Conservation (phyloP, 108 stramenopile species). For the Cyclotella kingstonii region DNA sequence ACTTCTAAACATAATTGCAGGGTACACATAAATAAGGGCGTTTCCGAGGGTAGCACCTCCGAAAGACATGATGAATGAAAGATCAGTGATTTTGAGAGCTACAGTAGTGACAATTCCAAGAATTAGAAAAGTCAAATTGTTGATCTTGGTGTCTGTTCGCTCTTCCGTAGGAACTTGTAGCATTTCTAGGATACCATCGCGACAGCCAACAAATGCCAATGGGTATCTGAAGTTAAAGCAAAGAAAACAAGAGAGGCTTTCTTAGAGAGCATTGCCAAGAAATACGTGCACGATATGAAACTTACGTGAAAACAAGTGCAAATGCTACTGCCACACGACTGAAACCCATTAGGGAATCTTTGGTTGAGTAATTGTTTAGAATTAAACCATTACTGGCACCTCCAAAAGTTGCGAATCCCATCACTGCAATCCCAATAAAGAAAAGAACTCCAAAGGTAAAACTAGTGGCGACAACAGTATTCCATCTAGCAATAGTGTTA, state of each 20-base stretch:
- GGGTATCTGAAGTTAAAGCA: slow-evolving; percentile 71
- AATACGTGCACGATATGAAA: slow-evolving; percentile 39
- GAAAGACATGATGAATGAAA: slow-evolving; percentile 65
- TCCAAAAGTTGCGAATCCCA: slow-evolving; percentile 94
- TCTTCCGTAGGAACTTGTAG: slow-evolving; percentile 53
- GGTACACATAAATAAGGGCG: slow-evolving; percentile 81
- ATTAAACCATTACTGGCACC: slow-evolving; percentile 79
- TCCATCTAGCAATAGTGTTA: slow-evolving; percentile 80
- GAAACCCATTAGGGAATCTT: slow-evolving; percentile 80
- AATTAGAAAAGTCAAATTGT: slow-evolving; percentile 51
- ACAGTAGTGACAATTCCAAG: slow-evolving; percentile 44
- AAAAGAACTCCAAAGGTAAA: slow-evolving; percentile 83
- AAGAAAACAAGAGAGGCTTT: background rate
- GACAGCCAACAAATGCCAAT: slow-evolving; percentile 81
- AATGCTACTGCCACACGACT: slow-evolving; percentile 91
- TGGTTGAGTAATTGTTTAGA: slow-evolving; percentile 91
- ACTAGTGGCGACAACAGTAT: slow-evolving; percentile 68
- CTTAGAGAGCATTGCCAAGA: slow-evolving; percentile 8
- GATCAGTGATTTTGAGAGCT: slow-evolving; percentile 51
- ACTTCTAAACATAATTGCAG: slow-evolving; percentile 71
- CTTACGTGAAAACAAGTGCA: slow-evolving; percentile 84
- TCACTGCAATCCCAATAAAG: slow-evolving; percentile 70
- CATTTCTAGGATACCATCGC: slow-evolving; percentile 78
- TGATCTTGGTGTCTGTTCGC: slow-evolving; percentile 58
- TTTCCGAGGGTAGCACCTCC: slow-evolving; percentile 82